A percentile compares a stretch with the other conserved stretches of the same genome.
Conservation (phyloP, 2,329 filamentous ascomycete species). For the Pseudogymnoascus sp. region DNA sequence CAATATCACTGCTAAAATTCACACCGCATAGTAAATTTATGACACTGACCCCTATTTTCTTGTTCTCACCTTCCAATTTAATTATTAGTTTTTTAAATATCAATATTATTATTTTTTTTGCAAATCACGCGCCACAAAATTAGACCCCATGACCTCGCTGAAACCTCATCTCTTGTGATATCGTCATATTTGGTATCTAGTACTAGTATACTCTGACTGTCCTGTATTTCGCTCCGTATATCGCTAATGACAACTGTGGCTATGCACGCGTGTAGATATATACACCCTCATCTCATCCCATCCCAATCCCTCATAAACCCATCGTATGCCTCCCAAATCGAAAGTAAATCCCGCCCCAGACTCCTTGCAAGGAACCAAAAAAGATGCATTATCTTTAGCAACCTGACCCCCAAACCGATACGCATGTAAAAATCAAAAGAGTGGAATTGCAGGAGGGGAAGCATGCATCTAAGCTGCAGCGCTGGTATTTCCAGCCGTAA, state of each 20-base stretch:
- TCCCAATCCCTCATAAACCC: background rate
- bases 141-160: background rate
- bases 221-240: background rate
- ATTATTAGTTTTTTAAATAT: background rate
- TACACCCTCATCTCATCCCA: background rate
- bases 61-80: background rate
- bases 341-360: background rate
- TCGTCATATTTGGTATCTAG: conserved; percentile 5
- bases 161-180: background rate
- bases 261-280: background rate
- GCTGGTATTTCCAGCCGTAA: background rate
- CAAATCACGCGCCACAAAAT: background rate
- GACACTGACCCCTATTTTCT: background rate
- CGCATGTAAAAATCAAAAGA: conserved; percentile 1
- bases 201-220: background rate
- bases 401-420: background rate
- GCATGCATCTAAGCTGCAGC: background rate
- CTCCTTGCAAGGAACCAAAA: background rate
- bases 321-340: background rate
- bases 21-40: background rate
- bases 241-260: background rate
- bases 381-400: background rate
- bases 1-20: background rate
- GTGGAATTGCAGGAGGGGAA: background rate
- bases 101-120: background rate